Evolutionary conservation across 1,139 yeast genomes (phyloP).

Genomic region (Williopsis jadinii): DNA sequence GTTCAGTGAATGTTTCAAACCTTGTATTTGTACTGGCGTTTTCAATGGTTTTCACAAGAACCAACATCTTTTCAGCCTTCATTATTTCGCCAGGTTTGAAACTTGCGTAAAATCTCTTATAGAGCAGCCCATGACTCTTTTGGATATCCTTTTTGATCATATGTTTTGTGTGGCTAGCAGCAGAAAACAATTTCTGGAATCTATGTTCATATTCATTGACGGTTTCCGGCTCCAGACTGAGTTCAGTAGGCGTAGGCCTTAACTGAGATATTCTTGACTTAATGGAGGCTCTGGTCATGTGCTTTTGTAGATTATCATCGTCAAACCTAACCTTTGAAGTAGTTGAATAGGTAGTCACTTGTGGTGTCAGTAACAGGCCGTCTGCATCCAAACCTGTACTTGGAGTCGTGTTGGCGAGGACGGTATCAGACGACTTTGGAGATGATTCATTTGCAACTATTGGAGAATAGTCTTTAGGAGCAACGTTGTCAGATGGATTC

Average conservation of each 20-base stretch:
- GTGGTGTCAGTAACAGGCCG: too few species aligned
- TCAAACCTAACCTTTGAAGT: neutral
- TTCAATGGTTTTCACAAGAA: slow-evolving; percentile 41
- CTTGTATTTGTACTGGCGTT: slow-evolving; percentile 10
- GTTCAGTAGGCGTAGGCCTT: too few species aligned
- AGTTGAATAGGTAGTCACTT: neutral
- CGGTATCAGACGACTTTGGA: neutral
- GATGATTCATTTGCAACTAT: neutral
- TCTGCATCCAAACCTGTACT: too few species aligned
- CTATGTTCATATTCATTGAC: too few species aligned
- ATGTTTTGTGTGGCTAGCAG: too few species aligned
- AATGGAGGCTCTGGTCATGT: too few species aligned
- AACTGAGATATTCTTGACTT: too few species aligned
- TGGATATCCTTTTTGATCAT: neutral
- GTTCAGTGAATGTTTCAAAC: slow-evolving; percentile 34
- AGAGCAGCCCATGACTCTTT: neutral
- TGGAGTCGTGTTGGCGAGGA: neutral
- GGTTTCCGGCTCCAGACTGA: too few species aligned
- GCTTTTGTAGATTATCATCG: neutral
- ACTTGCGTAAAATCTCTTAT: slow-evolving; percentile 11
- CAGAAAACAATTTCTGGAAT: too few species aligned
- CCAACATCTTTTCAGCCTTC: slow-evolving; percentile 59
- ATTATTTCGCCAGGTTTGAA: slow-evolving; percentile 51
- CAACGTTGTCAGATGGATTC: neutral
- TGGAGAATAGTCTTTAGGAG: neutral